Percentiles rank a stretch among this genome's conserved stretches.
These are phyloP conservation scores for Coemansia sp. DNA, from an alignment of 192 early-diverging fungal species.

Conservation along the genomic window DNA sequence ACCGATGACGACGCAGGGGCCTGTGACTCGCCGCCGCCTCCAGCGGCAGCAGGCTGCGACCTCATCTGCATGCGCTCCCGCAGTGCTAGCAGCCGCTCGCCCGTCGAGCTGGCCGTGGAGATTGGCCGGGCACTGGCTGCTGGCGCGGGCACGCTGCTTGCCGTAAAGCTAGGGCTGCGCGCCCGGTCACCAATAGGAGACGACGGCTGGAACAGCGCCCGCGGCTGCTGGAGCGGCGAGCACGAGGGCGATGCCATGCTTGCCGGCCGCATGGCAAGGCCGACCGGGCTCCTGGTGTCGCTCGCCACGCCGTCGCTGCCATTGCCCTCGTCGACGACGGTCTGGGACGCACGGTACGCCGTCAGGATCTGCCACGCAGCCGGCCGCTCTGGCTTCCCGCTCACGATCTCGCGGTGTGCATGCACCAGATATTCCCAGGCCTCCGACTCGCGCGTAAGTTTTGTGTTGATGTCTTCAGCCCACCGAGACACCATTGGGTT, in stretches of 20 bases:
- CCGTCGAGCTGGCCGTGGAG: neutral
- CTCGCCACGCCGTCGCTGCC: neutral
- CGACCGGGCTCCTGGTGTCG: neutral
- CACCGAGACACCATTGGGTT: slow-evolving; percentile 5
- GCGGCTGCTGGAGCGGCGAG: slow-evolving; percentile 17
- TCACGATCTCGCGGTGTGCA: neutral
- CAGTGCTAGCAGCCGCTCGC: slow-evolving; percentile 9
- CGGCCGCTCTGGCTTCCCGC: slow-evolving; percentile 2
- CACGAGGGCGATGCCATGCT: slow-evolving; percentile 11
- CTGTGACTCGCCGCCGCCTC: too few species aligned
- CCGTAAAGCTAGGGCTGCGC: neutral
- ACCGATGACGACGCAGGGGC: too few species aligned
- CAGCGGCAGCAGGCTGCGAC: too few species aligned
- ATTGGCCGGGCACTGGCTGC: neutral
- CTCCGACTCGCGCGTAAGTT: slow-evolving; percentile 21
- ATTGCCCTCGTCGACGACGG: neutral
- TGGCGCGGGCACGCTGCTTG: neutral
- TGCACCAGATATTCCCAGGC: slow-evolving; percentile 31
- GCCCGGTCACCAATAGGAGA: neutral
- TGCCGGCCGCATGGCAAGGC: slow-evolving; percentile 3
- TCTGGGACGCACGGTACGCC: slow-evolving; percentile 13
- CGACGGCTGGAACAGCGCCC: neutral
- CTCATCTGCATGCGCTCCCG: slow-evolving; percentile 22
- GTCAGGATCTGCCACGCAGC: slow-evolving; percentile 19
- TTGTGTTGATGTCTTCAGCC: slow-evolving; percentile 12